A percentile compares a stretch with the other conserved stretches of the same genome.
Evolutionary conservation across 2,329 filamentous ascomycete species (phyloP).

Genomic region (Talaromyces amestolkiae): DNA sequence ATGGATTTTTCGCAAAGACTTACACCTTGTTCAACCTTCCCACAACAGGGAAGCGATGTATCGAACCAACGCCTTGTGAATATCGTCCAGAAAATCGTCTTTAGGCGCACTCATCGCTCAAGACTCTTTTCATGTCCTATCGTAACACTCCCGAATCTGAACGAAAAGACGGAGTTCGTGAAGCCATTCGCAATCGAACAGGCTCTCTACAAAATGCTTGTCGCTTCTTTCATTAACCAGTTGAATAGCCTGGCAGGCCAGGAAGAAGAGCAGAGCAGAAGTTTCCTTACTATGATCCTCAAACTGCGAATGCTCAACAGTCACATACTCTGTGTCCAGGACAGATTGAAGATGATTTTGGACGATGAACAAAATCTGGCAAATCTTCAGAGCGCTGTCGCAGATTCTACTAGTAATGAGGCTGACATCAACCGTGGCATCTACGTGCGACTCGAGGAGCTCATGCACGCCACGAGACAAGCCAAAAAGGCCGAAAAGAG

Average conservation of each 20-base stretch:
- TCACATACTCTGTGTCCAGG: slow-evolving; percentile 12
- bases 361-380: neutral
- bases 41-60: slow-evolving; percentile 20
- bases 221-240: neutral
- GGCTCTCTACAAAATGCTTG: slow-evolving; percentile 10
- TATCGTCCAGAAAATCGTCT: slow-evolving; percentile 46
- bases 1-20: neutral
- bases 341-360: slow-evolving; percentile 8
- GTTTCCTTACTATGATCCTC: slow-evolving; percentile 16
- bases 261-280: slow-evolving; percentile 8
- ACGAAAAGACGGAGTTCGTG: slow-evolving; percentile 42
- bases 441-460: neutral
- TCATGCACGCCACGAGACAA: neutral
- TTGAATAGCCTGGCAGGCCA: slow-evolving; percentile 8
- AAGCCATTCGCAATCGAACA: slow-evolving; percentile 30
- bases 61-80: slow-evolving; percentile 28
- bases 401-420: neutral
- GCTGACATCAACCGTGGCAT: slow-evolving; percentile 1
- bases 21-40: neutral
- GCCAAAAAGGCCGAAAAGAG: neutral
- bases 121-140: slow-evolving; percentile 54
- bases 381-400: neutral
- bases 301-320: slow-evolving; percentile 17
- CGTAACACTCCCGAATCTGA: slow-evolving; percentile 53
- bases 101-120: slow-evolving; percentile 55